Evolutionary conservation across 768 basidiomycete genomes (phyloP).

Genomic region (Mycena haematopus): DNA sequence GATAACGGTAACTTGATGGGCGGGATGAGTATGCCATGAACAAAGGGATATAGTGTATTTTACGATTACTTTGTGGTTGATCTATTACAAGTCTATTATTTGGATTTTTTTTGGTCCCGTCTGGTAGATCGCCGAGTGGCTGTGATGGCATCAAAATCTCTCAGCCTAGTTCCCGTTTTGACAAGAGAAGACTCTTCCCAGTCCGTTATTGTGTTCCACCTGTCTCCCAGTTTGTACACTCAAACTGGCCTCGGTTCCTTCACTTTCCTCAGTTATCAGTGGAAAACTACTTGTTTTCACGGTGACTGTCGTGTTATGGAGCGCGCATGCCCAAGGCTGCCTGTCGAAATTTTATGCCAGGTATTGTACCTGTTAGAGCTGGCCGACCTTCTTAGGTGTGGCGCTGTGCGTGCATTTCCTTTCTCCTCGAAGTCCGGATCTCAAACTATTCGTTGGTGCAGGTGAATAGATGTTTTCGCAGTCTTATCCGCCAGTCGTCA

Average conservation of each 20-base stretch:
- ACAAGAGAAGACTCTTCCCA: background rate
- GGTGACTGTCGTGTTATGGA: constrained; percentile 6
- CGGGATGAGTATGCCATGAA: background rate
- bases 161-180: background rate
- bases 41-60: background rate
- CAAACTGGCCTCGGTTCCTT: background rate
- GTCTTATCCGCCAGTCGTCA: constrained; percentile 49
- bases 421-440: background rate
- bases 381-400: constrained; percentile 16
- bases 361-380: constrained; percentile 15
- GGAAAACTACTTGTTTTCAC: background rate
- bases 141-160: background rate
- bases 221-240: background rate
- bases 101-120: background rate
- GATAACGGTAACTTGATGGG: background rate
- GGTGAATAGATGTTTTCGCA: constrained; percentile 48
- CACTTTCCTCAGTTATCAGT: background rate
- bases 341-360: constrained; percentile 22
- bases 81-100: background rate
- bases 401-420: constrained; percentile 16
- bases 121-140: background rate
- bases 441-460: constrained; percentile 30
- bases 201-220: background rate
- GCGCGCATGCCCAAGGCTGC: constrained; percentile 19
- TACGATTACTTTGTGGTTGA: too few relatives aligned